These are phyloP conservation scores for Psidium guajava DNA, from an alignment of 345 rosid species.

Conservation along the genomic window DNA sequence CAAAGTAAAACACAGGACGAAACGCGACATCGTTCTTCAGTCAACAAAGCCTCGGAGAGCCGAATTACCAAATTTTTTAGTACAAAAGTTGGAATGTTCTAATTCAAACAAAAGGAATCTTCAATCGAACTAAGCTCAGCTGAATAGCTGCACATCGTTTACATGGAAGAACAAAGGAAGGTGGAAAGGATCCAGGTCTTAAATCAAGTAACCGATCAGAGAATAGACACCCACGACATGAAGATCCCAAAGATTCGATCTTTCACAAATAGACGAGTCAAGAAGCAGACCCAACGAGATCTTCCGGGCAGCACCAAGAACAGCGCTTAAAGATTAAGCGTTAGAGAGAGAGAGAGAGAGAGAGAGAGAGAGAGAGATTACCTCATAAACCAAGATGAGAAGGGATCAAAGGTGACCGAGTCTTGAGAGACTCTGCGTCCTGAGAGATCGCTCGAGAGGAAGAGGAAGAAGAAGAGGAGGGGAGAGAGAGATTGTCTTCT, in stretches of 20 bases:
- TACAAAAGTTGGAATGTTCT: no score
- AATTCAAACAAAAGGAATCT: not conserved
- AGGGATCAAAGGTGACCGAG: not conserved
- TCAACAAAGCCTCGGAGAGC: not conserved
- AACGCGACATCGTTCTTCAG: not conserved
- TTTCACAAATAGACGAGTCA: not conserved
- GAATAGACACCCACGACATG: not conserved
- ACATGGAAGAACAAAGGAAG: not conserved
- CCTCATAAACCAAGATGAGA: constrained; percentile 13
- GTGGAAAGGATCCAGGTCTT: not conserved
- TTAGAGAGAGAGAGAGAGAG: not conserved
- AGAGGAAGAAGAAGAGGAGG: not conserved
- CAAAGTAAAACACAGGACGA: not conserved
- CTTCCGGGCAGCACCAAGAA: not conserved
- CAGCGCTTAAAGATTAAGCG: not conserved
- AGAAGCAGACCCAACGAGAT: not conserved
- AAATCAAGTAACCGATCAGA: not conserved
- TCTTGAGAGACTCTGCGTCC: not conserved
- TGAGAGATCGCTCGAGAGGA: not conserved
- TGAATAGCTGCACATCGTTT: not conserved
- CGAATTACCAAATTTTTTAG: no score
- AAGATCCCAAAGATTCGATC: not conserved
- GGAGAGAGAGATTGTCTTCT: not conserved
- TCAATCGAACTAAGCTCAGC: not conserved
- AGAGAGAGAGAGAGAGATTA: not conserved